Evolutionary conservation across 2,329 filamentous ascomycete species (phyloP), one percentile per base, ranked within the genome.

Genomic region (Colletotrichum chlorophyti): DNA sequence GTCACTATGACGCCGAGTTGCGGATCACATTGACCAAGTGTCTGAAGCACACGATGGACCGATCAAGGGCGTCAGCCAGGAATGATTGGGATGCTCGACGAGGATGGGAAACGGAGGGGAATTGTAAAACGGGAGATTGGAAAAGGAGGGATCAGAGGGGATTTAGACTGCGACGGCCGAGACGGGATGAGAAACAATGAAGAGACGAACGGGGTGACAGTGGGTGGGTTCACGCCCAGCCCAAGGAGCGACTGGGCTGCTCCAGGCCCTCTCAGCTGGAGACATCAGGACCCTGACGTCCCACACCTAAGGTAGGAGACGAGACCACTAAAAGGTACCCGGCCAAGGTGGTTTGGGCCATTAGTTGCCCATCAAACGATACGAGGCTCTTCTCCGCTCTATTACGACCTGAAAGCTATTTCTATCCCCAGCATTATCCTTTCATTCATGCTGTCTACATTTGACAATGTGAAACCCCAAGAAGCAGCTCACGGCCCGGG

Each of bases 131-230:
- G n/a, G n/a, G 15, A 43, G 17, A 8, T 26, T 24, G 17, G 10
- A 41, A 19, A 9, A 27, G 2, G 15, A 38, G 11, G 35, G 41
- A 42, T 42, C 46, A 19, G 34, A 46, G 34, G 37, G 27, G 54
- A 47, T 29, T 19, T 41, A 35, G 54, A 54, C 41, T 37, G 49
- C n/a, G 27, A 41, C 21, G n/a, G 24, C 14, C 24, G n/a, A n/a
- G n/a, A n/a, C n/a, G n/a, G n/a, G n/a, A n/a, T n/a, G n/a, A n/a
- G n/a, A n/a, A n/a, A n/a, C n/a, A n/a, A n/a, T n/a, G n/a, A 35
- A 48, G 31, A 53, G 35, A 58, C 54, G 50, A 58, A 48, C 54
- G 37, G n/a, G n/a, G n/a, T n/a, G n/a, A n/a, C n/a, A 58, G 35
- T 53, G 42, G 54, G 45, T 42, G 40, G 34, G 19, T 17, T 23